Conservation (phyloP, 106 monocot species). For the Xerophyta viscosa region DNA sequence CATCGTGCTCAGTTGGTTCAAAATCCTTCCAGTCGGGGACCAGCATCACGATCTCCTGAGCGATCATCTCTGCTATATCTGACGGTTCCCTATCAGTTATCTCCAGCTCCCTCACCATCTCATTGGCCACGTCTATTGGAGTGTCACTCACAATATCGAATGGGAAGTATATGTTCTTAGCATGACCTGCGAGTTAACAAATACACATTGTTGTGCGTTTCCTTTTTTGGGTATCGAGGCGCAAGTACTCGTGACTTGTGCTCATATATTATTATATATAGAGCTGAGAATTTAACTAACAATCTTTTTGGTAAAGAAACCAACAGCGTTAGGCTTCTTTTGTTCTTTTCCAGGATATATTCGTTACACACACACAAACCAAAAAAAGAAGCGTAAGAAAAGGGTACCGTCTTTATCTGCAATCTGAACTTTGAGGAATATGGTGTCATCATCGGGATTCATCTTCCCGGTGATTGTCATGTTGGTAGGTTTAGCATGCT, state of each 20-base stretch:
- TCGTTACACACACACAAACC: no score
- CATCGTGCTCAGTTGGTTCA: no score
- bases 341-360: no score
- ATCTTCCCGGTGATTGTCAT: constrained; percentile 96
- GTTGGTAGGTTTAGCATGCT: constrained; percentile 6
- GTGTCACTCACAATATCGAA: constrained; percentile 82
- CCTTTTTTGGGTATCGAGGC: no score
- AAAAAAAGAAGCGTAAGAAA: no score
- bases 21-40: constrained; percentile 62
- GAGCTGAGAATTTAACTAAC: no score
- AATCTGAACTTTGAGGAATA: constrained; percentile 88
- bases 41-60: constrained; percentile 51
- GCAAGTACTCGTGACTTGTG: no score
- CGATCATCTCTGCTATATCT: constrained; percentile 78
- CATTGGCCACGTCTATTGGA: constrained; percentile 73
- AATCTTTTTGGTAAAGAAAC: no score
- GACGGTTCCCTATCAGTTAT: constrained; percentile 58
- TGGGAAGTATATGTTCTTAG: constrained; percentile 89
- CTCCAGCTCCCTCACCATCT: constrained; percentile 97
- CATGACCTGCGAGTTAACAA: constrained; percentile 22
- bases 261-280: no score
- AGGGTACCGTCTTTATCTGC: constrained; percentile 49
- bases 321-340: no score
- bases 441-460: constrained; percentile 75
- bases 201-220: no score